Evolutionary conservation across 179 eudicot genomes (phyloP).

Genomic region (Spinacia oleracea): DNA sequence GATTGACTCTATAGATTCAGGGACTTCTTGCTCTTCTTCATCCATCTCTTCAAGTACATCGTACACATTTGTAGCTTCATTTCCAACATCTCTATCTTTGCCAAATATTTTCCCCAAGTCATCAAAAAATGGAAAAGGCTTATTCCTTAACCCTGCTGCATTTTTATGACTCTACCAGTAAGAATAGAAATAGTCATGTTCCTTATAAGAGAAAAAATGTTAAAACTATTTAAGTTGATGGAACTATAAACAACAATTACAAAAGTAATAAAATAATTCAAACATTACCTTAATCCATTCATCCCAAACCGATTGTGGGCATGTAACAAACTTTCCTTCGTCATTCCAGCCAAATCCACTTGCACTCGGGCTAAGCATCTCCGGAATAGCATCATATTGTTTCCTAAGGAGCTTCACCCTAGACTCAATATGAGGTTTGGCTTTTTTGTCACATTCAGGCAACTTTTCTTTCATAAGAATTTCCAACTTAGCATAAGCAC

Average conservation of each 20-base stretch:
- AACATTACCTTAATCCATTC: conserved; percentile 7
- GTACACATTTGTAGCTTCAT: background rate
- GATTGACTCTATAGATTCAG: background rate
- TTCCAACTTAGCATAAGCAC: conserved; percentile 6
- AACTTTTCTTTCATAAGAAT: background rate
- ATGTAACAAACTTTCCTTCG: conserved; percentile 8
- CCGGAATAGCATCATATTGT: background rate
- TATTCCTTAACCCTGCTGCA: conserved; percentile 1
- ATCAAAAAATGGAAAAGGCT: conserved; percentile 4
- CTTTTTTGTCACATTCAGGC: background rate
- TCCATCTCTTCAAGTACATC: conserved; percentile 4
- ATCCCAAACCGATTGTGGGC: background rate
- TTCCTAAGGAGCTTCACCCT: background rate
- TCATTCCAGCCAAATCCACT: conserved; percentile 12
- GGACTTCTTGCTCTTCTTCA: background rate
- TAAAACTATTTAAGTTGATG: background rate
- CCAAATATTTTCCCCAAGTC: conserved; percentile 5
- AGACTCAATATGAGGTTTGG: background rate
- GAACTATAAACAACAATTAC: background rate
- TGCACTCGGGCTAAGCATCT: background rate
- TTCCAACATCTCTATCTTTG: conserved; percentile 9
- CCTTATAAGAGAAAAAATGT: too few relatives aligned
- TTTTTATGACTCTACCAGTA: conserved; percentile 4
- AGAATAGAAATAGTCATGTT: background rate
- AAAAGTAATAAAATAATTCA: background rate